phyloP scores from a whole-genome alignment of 495 filamentous ascomycete species.

The Chaetomium cochliodes region DNA sequence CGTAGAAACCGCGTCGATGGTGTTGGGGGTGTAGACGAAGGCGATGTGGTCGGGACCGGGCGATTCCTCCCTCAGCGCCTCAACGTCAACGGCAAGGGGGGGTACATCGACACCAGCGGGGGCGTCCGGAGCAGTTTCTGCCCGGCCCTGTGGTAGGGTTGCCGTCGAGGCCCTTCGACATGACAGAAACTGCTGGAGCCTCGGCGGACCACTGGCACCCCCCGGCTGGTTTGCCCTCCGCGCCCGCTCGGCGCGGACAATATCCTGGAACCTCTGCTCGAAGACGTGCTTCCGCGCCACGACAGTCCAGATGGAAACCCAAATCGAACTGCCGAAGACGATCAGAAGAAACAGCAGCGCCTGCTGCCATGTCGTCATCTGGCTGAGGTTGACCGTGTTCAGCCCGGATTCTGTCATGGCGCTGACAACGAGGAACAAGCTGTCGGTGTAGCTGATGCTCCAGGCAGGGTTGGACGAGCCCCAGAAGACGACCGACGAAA shows the following conservation, averaged over 20 bases:
- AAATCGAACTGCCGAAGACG: constrained; percentile 68
- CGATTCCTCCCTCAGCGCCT: background rate
- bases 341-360: constrained; percentile 69
- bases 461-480: constrained; percentile 57
- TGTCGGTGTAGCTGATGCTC: constrained; percentile 70
- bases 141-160: background rate
- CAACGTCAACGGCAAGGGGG: background rate
- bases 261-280: constrained; percentile 60
- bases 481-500: constrained; percentile 72
- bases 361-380: constrained; percentile 79
- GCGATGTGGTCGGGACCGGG: constrained; percentile 26
- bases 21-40: constrained; percentile 26
- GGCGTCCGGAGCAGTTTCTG: background rate
- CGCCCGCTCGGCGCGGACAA: constrained; percentile 53
- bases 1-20: constrained; percentile 17
- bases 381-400: constrained; percentile 64
- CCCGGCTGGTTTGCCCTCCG: constrained; percentile 22
- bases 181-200: constrained; percentile 21
- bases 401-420: constrained; percentile 80
- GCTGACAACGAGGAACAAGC: constrained; percentile 71
- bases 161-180: constrained; percentile 20
- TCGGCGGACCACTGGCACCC: constrained; percentile 16
- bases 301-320: constrained; percentile 62
- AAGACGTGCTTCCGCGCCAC: constrained; percentile 68
- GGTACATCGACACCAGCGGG: background rate